Base-by-base conservation (phyloP, 192 early-diverging fungal genomes). In the Haplosporangium gracile region DNA sequence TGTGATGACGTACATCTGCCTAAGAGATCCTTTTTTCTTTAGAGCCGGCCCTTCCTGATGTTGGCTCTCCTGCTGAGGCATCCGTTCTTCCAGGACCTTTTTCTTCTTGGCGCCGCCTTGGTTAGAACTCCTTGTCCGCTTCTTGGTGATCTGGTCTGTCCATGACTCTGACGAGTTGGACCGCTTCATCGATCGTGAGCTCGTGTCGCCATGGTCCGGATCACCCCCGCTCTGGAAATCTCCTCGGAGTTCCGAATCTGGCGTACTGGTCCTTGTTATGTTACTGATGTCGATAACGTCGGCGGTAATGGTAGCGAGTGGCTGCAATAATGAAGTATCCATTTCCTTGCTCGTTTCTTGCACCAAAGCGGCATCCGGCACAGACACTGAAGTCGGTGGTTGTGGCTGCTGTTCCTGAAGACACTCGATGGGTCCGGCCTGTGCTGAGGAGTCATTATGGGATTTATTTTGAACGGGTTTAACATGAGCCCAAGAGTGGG, bases 31-130 rank as follows among this genome's bases (percentile, higher is more conserved):
- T 26, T 70, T 72, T 65, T 74, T 77, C 39, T 47, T 60, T 26
- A 65, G 36, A 20, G 60, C 38, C 15, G 75, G 71, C 47, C 34
- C 60, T 38, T 45, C 49, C 53, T 24, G 60, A 53, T 20, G 47
- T 57, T 36, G 49, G 34, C 51, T 32, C 55, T 53, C 55, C 40
- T 81, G 45, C 38, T 42, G 26, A 26, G 9, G 20, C 22, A 36
- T 65, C 60, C 29, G 60, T 32, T 57, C 65, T 32, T 81, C 73
- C 6, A 55, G 38, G 18, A 69, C 43, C 32, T 73, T 81, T 70
- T 83, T 83, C 75, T 75, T 78, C 22, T 78, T 78, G 71, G 36
- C 40, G 15, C 71, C 55, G 11, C 63, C 65, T 63, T 70, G 76
- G 29, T 74, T 51, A 32, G 60, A 49, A 13, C 63, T 75, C 51